Evolutionary conservation across 805 yeast species (phyloP).

Genomic region (Metschnikowia cubensis): DNA sequence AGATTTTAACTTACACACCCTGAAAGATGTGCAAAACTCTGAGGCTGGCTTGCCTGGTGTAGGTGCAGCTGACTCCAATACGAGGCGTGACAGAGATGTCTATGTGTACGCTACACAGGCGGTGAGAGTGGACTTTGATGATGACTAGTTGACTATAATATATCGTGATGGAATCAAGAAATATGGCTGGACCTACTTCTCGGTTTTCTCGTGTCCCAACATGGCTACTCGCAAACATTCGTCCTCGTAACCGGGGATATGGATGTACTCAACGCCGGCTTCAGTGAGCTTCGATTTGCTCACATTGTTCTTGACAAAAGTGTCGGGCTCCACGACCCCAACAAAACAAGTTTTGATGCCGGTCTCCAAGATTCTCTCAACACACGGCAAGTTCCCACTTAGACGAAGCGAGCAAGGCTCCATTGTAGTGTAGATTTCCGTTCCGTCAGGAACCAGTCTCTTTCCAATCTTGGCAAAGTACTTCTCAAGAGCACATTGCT

Average conservation of each 20-base stretch:
- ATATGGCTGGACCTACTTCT: not conserved
- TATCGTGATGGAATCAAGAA: not conserved
- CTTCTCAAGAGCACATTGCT: conserved; percentile 87
- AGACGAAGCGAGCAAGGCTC: conserved; percentile 90
- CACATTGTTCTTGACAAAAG: conserved; percentile 75
- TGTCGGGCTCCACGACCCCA: conserved; percentile 87
- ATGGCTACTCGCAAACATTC: conserved; percentile 65
- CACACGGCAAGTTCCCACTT: conserved; percentile 89
- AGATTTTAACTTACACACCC: not conserved
- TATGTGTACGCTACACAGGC: conserved; percentile 3
- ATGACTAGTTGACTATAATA: not conserved
- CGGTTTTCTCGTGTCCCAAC: conserved; percentile 54
- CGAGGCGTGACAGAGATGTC: conserved; percentile 1
- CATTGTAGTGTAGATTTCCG: conserved; percentile 91
- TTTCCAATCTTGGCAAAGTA: conserved; percentile 41
- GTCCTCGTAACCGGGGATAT: conserved; percentile 79
- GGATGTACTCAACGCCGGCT: conserved; percentile 65
- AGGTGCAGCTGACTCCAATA: not conserved
- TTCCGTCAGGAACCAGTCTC: conserved; percentile 60
- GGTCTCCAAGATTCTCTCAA: conserved; percentile 64
- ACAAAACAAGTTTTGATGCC: conserved; percentile 74
- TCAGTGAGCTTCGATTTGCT: conserved; percentile 54
- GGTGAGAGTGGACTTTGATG: not conserved
- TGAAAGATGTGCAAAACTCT: not conserved
- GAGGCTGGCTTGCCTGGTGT: not conserved